Conservation (phyloP, 306 rosid species). For the Pueraria montana region DNA sequence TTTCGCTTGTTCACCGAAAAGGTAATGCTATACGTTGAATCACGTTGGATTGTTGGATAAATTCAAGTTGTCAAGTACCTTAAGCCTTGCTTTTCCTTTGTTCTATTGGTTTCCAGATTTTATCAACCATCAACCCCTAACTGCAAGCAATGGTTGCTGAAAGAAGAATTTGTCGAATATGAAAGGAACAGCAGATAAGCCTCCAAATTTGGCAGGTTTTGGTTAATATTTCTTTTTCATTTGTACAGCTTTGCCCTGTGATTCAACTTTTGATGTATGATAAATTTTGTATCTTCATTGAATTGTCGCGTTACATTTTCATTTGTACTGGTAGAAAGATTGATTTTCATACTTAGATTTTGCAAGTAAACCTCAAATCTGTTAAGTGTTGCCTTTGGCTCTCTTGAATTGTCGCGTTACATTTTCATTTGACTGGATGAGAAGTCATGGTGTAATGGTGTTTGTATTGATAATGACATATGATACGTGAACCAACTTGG, state of each 20-base stretch:
- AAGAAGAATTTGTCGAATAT: slow-evolving; percentile 29
- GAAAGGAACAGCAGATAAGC: slow-evolving; percentile 31
- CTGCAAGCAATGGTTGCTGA: slow-evolving; percentile 26
- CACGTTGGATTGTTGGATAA: slow-evolving; percentile 35
- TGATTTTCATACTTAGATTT: slow-evolving; percentile 10
- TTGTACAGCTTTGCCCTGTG: slow-evolving; percentile 27
- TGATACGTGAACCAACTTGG: background rate
- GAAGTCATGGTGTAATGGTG: background rate
- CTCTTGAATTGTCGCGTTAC: background rate
- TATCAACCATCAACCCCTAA: slow-evolving; percentile 63
- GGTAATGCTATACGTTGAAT: slow-evolving; percentile 59
- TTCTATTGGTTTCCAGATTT: slow-evolving; percentile 59
- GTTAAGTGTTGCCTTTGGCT: slow-evolving; percentile 19
- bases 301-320: too few relatives aligned
- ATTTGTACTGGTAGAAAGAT: slow-evolving; percentile 6
- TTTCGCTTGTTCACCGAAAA: slow-evolving; percentile 70
- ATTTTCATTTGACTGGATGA: slow-evolving; percentile 10
- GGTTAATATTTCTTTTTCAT: slow-evolving; percentile 25
- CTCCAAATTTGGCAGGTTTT: slow-evolving; percentile 36
- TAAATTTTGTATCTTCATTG: slow-evolving; percentile 1
- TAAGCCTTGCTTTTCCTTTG: slow-evolving; percentile 9
- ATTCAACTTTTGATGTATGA: slow-evolving; percentile 19
- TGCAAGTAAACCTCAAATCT: slow-evolving; percentile 30
- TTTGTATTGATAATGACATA: slow-evolving; percentile 30
- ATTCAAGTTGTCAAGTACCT: slow-evolving; percentile 1